These are phyloP conservation scores for Nicotiana tabacum DNA, from an alignment of 257 asterid genomes.

Conservation along the genomic window DNA sequence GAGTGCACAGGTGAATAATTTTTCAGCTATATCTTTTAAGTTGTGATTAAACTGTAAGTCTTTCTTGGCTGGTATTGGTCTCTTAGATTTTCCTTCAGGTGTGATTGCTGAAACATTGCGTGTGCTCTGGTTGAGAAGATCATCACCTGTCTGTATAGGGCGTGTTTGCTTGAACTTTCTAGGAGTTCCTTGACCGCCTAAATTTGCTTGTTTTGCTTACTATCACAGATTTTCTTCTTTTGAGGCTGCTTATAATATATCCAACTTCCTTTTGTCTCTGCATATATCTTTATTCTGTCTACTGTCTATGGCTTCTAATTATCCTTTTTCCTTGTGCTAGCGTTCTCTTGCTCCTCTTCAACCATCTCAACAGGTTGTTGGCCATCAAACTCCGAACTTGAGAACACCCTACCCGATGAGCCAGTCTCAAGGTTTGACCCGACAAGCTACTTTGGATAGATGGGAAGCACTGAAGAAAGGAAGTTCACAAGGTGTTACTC, in stretches of 20 bases:
- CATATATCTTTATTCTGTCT: neutral
- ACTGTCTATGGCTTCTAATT: neutral
- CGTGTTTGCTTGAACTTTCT: neutral
- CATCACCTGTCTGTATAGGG: neutral
- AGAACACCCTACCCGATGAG: conserved; percentile 25
- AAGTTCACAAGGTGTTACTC: conserved; percentile 24
- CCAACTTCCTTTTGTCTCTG: neutral
- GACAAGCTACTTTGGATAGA: conserved; percentile 20
- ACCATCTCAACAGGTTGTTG: conserved; percentile 28
- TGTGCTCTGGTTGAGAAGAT: neutral
- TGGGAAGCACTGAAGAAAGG: conserved; percentile 15
- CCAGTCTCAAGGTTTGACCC: conserved; percentile 30
- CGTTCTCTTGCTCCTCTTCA: conserved; percentile 23
- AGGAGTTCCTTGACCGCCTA: neutral
- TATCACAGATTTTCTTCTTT: neutral
- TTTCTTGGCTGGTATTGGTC: neutral
- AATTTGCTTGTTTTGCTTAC: neutral
- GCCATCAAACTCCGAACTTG: conserved; percentile 15
- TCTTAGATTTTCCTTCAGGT: neutral
- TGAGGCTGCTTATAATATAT: neutral
- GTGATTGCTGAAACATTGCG: neutral
- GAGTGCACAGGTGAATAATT: conserved; percentile 28
- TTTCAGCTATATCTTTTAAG: neutral
- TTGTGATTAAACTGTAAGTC: neutral
- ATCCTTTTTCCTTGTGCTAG: conserved; percentile 17